Base-by-base conservation (phyloP, 768 basidiomycete species). In the Naganishia kalamii region DNA sequence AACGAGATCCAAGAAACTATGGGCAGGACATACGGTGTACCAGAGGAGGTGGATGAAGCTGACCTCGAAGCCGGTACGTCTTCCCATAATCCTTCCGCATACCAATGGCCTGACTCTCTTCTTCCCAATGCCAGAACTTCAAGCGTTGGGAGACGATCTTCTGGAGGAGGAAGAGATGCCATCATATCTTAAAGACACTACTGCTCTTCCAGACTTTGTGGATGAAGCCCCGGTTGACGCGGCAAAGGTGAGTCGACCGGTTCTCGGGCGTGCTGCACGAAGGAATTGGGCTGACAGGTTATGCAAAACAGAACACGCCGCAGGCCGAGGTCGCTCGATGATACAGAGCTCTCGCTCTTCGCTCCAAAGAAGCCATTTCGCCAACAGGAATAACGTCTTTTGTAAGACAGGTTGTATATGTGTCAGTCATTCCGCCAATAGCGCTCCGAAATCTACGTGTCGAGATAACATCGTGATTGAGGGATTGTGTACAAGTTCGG, bases 1-100 rank as follows among this genome's bases (percentile, higher is more conserved):
- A 98, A 97, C 73, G 96, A 99, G 77, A 91, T 99, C 65, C 94
- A 98, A 74, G 96, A 98, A 77, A 85, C 88, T 23, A 81, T 99
- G 25, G 90, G 89, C 19, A 82, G 94, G 68, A 93, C 92, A 25
- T 99, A 99, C 77, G 90, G 88, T 15, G 90, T 98, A 0, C 96
- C 96, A 17, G 96, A 99, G 70, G 96, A 98, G 77, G 82, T 99
- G 25, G 96, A 99, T 79, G 96, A 99, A 77, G 91, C 89, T 8
- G 96, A 98, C 78, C 83, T 99, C 3, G 88, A 97, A 82, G 96
- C 96, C 48, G 94, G 94, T 88, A 30, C 27, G 51, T 17, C 8
- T 30, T 19, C 27, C n/a, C 23, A 33, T 4, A 29, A 15, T 40
- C 37, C 6, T 1, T 59, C 51, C 49, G 15, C 43, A n/a, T 2